A percentile compares a stretch with the other conserved stretches of the same genome.
phyloP scores from a whole-genome alignment of 2,329 filamentous ascomycete genomes.

The Ophiosphaerella herpotricha region DNA sequence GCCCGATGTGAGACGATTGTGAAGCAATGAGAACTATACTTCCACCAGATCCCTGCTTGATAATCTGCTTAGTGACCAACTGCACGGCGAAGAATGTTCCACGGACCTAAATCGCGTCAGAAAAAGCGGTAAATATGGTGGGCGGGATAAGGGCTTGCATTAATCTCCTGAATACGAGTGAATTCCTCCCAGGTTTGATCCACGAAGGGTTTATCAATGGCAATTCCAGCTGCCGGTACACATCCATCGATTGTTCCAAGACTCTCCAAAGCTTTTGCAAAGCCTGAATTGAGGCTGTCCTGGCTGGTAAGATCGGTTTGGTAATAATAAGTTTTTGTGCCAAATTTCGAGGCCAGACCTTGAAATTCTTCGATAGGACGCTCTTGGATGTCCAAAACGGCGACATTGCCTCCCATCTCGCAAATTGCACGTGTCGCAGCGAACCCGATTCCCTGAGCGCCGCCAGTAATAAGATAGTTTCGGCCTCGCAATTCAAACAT shows the following conservation, averaged over 20 bases:
- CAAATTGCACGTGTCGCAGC: conserved; percentile 19
- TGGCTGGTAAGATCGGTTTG: conserved; percentile 22
- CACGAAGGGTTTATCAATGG: conserved; percentile 52
- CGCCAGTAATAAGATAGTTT: conserved; percentile 23
- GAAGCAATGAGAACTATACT: conserved; percentile 50
- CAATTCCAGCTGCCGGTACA: conserved; percentile 45
- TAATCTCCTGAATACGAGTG: conserved; percentile 49
- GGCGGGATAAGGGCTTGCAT: conserved; percentile 35
- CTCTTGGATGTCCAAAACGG: conserved; percentile 19
- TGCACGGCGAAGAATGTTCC: conserved; percentile 52
- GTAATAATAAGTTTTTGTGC: conserved; percentile 16
- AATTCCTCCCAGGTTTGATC: conserved; percentile 53
- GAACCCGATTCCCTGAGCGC: conserved; percentile 25
- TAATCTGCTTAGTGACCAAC: conserved; percentile 47
- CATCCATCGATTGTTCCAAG: conserved; percentile 19
- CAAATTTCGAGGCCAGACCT: conserved; percentile 10
- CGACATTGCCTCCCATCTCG: conserved; percentile 24
- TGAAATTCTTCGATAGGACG: conserved; percentile 13
- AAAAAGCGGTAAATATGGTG: background rate
- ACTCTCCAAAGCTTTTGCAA: conserved; percentile 14
- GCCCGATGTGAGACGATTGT: conserved; percentile 45
- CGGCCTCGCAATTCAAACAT: conserved; percentile 18
- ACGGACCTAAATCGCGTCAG: conserved; percentile 36
- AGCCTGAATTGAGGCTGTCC: conserved; percentile 16
- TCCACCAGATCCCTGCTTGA: conserved; percentile 47